phyloP scores from a whole-genome alignment of 208 protist species.

The Borovskyia barvae region DNA sequence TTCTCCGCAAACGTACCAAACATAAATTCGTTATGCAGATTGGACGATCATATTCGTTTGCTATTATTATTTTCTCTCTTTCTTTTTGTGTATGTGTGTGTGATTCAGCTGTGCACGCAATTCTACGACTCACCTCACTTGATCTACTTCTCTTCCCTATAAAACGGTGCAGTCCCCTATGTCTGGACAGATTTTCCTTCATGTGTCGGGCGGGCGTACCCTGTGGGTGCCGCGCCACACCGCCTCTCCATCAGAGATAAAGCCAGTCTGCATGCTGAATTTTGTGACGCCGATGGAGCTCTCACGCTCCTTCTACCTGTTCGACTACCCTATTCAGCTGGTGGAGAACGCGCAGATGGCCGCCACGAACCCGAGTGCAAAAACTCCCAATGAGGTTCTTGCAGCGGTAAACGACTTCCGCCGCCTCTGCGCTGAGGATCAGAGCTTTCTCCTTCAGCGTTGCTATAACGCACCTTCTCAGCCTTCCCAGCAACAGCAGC shows the following conservation, averaged over 20 bases:
- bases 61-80: no score
- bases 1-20: no score
- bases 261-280: slow-evolving; percentile 65
- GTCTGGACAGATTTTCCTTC: slow-evolving; percentile 71
- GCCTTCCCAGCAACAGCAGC: slow-evolving; percentile 18
- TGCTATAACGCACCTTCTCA: slow-evolving; percentile 65
- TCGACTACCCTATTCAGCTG: slow-evolving; percentile 78
- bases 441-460: slow-evolving; percentile 54
- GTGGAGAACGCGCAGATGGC: slow-evolving; percentile 47
- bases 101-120: no score
- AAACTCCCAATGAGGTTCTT: slow-evolving; percentile 70
- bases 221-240: slow-evolving; percentile 86
- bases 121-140: no score
- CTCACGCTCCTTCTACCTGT: slow-evolving; percentile 81
- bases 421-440: slow-evolving; percentile 57
- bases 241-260: slow-evolving; percentile 43
- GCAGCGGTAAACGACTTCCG: slow-evolving; percentile 82
- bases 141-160: no score
- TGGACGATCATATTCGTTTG: no score
- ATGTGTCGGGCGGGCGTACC: slow-evolving; percentile 69
- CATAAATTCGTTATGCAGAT: no score
- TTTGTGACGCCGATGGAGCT: slow-evolving; percentile 73
- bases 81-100: no score
- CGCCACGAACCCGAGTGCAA: slow-evolving; percentile 56
- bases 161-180: no score